These are phyloP conservation scores for Tylopilus sp. DNA, from an alignment of 1,284 basidiomycete species.

Conservation along the genomic window DNA sequence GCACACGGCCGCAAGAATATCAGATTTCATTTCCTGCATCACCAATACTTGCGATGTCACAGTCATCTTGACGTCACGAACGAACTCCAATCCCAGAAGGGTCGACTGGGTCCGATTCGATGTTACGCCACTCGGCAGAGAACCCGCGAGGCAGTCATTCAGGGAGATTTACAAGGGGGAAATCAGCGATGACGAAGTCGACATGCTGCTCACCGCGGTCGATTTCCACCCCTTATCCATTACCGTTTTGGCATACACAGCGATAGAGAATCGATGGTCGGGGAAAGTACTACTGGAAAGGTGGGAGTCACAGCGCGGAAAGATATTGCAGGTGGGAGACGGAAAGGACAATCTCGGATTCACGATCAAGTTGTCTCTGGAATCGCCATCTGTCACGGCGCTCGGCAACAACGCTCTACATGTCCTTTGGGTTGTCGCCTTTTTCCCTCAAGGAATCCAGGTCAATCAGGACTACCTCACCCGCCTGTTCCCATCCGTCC, in stretches of 20 bases:
- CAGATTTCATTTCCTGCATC: not conserved
- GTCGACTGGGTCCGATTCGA: not conserved
- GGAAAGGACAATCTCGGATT: not conserved
- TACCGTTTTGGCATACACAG: not conserved
- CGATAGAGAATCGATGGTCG: not conserved
- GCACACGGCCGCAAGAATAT: too few species aligned
- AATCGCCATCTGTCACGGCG: not conserved
- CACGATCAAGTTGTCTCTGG: not conserved
- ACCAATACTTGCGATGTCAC: not conserved
- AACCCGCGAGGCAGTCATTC: not conserved
- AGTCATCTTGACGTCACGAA: not conserved
- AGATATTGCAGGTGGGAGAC: not conserved
- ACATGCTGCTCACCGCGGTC: too few species aligned
- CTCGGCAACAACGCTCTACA: not conserved
- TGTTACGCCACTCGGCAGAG: not conserved
- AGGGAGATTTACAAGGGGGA: too few species aligned
- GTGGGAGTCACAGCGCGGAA: not conserved
- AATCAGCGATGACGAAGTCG: too few species aligned
- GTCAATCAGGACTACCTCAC: not conserved
- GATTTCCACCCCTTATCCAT: too few species aligned
- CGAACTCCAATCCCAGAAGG: not conserved
- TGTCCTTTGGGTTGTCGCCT: not conserved
- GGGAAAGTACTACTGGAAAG: not conserved
- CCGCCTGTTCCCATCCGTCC: not conserved
- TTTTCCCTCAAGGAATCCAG: not conserved